Percentiles rank a stretch among this genome's conserved stretches.
Conservation (phyloP, 495 filamentous ascomycete species). For the Talaromyces wortmannii region DNA sequence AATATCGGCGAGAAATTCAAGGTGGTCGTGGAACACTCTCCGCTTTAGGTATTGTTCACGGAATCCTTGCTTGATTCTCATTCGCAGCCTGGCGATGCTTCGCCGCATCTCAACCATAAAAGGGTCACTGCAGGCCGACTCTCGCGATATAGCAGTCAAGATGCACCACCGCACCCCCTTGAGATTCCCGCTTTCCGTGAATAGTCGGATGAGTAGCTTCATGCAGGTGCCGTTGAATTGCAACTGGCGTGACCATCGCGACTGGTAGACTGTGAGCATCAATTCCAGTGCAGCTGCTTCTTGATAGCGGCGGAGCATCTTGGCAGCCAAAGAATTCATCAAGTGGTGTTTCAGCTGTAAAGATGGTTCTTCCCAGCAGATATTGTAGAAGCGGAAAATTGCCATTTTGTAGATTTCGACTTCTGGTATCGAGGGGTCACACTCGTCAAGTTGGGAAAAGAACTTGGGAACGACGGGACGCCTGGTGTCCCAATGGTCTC, state of each 20-base stretch:
- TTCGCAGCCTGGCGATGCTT: conserved; percentile 12
- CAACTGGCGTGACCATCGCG: conserved; percentile 22
- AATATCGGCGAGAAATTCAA: conserved; percentile 9
- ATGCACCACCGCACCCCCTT: conserved; percentile 38
- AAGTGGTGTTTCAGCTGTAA: conserved; percentile 30
- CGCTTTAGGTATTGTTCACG: neutral
- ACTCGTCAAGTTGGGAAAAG: conserved; percentile 28
- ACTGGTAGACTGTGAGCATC: conserved; percentile 30
- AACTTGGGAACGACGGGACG: conserved; percentile 24
- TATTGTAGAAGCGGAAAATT: conserved; percentile 30
- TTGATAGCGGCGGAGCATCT: conserved; percentile 17
- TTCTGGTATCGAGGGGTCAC: conserved; percentile 11
- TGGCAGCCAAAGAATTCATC: conserved; percentile 17
- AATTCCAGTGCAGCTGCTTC: conserved; percentile 24
- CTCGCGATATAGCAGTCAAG: conserved; percentile 26
- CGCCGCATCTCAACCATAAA: conserved; percentile 28
- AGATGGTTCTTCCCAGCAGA: conserved; percentile 24
- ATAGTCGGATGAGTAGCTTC: conserved; percentile 36
- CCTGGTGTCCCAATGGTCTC: conserved; percentile 18
- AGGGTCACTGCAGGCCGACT: conserved; percentile 16
- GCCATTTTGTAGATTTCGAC: conserved; percentile 25
- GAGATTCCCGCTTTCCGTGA: conserved; percentile 17
- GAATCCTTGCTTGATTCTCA: neutral
- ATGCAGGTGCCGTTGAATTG: conserved; percentile 32
- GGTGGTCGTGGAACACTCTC: conserved; percentile 5